These are phyloP conservation scores for Saccharomyces cerevisiae DNA, from an alignment of 805 yeast genomes.

Conservation along the genomic window DNA sequence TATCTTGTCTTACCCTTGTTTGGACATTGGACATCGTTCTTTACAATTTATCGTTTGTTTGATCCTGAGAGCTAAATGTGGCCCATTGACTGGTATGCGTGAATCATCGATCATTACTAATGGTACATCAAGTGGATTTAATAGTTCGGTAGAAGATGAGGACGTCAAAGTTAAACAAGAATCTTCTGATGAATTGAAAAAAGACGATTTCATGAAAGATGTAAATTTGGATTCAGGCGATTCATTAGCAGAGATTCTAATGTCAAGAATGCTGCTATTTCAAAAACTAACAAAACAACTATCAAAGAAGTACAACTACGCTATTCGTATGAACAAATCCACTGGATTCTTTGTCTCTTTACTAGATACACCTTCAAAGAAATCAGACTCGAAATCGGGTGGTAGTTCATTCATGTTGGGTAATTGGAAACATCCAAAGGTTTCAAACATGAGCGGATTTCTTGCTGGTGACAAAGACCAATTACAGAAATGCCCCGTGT, in stretches of 20 bases:
- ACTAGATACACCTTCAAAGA: conserved; percentile 27
- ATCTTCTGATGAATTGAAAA: conserved; percentile 12
- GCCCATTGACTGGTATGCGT: conserved; percentile 33
- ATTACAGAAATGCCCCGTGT: conserved; percentile 31
- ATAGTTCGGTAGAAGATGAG: conserved; percentile 26
- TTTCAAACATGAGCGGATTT: conserved; percentile 22
- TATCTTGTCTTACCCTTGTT: conserved; percentile 40
- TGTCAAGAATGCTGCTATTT: conserved; percentile 37
- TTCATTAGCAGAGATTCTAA: conserved; percentile 31
- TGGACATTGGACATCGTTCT: conserved; percentile 48
- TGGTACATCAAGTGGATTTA: conserved; percentile 10
- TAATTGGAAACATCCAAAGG: conserved; percentile 20
- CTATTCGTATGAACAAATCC: conserved; percentile 61
- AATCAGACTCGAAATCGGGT: conserved; percentile 1
- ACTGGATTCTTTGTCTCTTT: conserved; percentile 36
- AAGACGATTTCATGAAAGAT: conserved; percentile 24
- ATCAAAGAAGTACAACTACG: conserved; percentile 53
- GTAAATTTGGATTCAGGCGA: conserved; percentile 34
- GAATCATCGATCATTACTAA: conserved; percentile 22
- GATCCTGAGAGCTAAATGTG: conserved; percentile 41
- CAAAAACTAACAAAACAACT: conserved; percentile 37
- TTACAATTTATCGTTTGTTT: conserved; percentile 51
- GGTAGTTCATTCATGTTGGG: conserved; percentile 1
- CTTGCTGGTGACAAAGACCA: conserved; percentile 29
- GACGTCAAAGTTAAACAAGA: conserved; percentile 16